Percentiles rank a stretch among this genome's conserved stretches.
Evolutionary conservation across 2,329 filamentous ascomycete genomes (phyloP).

Genomic region (Pseudocercospora macadamiae): DNA sequence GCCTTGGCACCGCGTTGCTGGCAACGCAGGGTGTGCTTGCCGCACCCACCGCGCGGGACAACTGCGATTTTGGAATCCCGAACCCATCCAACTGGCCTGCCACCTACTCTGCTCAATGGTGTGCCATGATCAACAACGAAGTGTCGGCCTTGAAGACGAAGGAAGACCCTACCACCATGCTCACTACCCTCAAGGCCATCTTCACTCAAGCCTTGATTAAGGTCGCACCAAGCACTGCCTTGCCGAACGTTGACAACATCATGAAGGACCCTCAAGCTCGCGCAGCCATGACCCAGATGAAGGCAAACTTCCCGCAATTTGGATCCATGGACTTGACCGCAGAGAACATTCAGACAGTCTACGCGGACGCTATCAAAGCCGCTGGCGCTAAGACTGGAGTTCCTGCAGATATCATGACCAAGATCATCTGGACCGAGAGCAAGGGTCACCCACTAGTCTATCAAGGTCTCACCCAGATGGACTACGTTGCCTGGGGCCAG

Average conservation of each 20-base stretch:
- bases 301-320: constrained; percentile 17
- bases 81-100: constrained; percentile 12
- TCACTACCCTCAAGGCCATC: constrained; percentile 1
- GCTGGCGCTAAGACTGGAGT: constrained; percentile 17
- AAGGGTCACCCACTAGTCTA: constrained; percentile 23
- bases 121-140: constrained; percentile 19
- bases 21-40: constrained; percentile 8
- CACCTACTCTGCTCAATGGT: constrained; percentile 17
- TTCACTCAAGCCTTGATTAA: constrained; percentile 17
- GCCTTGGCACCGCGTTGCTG: neutral
- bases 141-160: constrained; percentile 8
- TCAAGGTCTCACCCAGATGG: constrained; percentile 14
- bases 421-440: constrained; percentile 24
- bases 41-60: constrained; percentile 4
- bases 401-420: constrained; percentile 14
- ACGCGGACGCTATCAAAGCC: constrained; percentile 15
- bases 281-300: constrained; percentile 18
- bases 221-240: constrained; percentile 7
- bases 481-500: constrained; percentile 18
- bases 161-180: constrained; percentile 4
- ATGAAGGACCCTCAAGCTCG: constrained; percentile 15
- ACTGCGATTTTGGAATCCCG: constrained; percentile 9
- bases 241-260: constrained; percentile 16
- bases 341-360: constrained; percentile 19
- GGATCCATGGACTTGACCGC: constrained; percentile 23